Conservation (phyloP, 495 filamentous ascomycete species). For the Ascodesmis nigricans region DNA sequence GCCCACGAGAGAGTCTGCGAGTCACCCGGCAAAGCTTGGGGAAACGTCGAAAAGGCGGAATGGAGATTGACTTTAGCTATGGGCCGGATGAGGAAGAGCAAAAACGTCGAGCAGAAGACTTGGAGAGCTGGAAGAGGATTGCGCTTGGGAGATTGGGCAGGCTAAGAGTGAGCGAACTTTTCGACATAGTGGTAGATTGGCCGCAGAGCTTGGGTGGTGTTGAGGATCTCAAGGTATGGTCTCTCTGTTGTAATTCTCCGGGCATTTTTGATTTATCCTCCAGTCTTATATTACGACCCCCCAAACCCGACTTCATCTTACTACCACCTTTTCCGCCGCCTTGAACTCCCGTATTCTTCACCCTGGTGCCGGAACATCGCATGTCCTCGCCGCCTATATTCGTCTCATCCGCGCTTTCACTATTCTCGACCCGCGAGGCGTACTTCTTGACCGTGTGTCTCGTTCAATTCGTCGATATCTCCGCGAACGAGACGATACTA, state of each 20-base stretch:
- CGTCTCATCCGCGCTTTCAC: conserved; percentile 77
- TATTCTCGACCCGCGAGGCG: conserved; percentile 73
- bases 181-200: conserved; percentile 75
- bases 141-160: conserved; percentile 55
- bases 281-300: conserved; percentile 26
- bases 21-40: conserved; percentile 17
- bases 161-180: conserved; percentile 60
- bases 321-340: conserved; percentile 43
- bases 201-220: conserved; percentile 59
- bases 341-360: conserved; percentile 59
- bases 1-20: conserved; percentile 19
- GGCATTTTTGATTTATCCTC: neutral
- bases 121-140: conserved; percentile 64
- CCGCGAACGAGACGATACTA: conserved; percentile 80
- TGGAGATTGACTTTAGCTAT: conserved; percentile 18
- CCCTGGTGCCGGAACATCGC: conserved; percentile 66
- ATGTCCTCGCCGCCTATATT: conserved; percentile 80
- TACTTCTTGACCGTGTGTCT: conserved; percentile 69
- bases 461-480: conserved; percentile 67
- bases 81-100: conserved; percentile 19
- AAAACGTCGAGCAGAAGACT: conserved; percentile 26
- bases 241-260: neutral
- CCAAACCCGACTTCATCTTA: conserved; percentile 39
- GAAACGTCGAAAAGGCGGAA: conserved; percentile 17
- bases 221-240: conserved; percentile 42